These are phyloP conservation scores for Colletotrichum coccodes DNA, from an alignment of 2,329 filamentous ascomycete species.

Conservation along the genomic window DNA sequence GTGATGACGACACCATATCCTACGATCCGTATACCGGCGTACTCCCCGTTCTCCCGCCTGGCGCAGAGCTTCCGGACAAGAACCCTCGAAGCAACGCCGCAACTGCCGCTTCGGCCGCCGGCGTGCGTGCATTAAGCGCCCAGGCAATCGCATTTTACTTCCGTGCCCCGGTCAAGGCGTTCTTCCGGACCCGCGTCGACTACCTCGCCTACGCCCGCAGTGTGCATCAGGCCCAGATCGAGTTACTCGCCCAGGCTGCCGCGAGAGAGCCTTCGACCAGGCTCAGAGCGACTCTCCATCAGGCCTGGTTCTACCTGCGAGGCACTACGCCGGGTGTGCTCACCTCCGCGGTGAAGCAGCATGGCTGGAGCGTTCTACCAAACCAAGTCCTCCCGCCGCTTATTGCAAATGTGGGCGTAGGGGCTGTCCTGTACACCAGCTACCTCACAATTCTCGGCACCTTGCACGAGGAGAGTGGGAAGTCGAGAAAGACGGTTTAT, in stretches of 20 bases:
- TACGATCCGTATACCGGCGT: conserved; percentile 45
- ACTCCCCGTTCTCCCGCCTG: conserved; percentile 57
- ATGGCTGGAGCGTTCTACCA: conserved; percentile 80
- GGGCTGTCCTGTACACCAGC: conserved; percentile 78
- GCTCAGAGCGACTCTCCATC: conserved; percentile 45
- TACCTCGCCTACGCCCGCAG: conserved; percentile 72
- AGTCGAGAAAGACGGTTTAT: conserved; percentile 70
- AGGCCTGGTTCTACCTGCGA: conserved; percentile 62
- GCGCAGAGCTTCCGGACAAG: conserved; percentile 53
- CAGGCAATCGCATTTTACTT: conserved; percentile 93
- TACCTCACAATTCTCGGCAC: conserved; percentile 76
- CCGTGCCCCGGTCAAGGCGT: conserved; percentile 88
- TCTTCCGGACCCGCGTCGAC: conserved; percentile 90
- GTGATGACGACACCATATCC: conserved; percentile 28
- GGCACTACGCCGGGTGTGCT: conserved; percentile 77
- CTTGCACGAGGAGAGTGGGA: conserved; percentile 72
- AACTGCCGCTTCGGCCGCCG: conserved; percentile 84
- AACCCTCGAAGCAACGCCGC: conserved; percentile 64
- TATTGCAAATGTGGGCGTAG: conserved; percentile 78
- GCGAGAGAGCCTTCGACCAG: conserved; percentile 46
- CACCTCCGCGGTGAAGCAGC: conserved; percentile 71
- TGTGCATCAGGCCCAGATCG: conserved; percentile 58
- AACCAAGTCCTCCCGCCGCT: conserved; percentile 82
- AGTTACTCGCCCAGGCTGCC: conserved; percentile 47
- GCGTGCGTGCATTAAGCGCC: conserved; percentile 84